Percentiles rank a stretch among this genome's conserved stretches.
Evolutionary conservation across 2,329 filamentous ascomycete genomes (phyloP).

Genomic region (Trichoderma breve): DNA sequence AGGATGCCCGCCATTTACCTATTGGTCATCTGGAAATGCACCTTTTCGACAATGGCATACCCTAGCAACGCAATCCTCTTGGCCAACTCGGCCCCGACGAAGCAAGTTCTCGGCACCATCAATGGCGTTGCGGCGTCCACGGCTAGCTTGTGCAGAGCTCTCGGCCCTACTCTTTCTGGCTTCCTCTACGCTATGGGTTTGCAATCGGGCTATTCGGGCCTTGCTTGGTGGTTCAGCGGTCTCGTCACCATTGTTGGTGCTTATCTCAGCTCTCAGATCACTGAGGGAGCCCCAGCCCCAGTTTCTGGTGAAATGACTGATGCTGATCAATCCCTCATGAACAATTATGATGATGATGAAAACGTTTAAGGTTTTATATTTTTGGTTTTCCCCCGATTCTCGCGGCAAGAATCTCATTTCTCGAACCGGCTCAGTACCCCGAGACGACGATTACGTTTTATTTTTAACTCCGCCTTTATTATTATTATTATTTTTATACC

Average conservation of each 20-base stretch:
- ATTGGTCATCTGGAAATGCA: slow-evolving; percentile 87
- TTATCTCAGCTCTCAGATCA: slow-evolving; percentile 71
- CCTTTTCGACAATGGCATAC: slow-evolving; percentile 86
- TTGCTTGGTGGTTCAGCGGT: slow-evolving; percentile 92
- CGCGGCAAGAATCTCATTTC: not conserved
- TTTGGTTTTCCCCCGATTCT: not conserved
- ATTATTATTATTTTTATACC: not conserved
- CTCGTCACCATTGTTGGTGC: slow-evolving; percentile 73
- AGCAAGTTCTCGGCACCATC: slow-evolving; percentile 81
- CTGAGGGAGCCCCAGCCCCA: slow-evolving; percentile 55
- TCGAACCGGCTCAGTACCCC: not conserved
- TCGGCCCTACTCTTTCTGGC: slow-evolving; percentile 86
- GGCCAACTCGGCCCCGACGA: slow-evolving; percentile 81
- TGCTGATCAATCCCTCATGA: slow-evolving; percentile 28
- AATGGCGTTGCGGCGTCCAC: slow-evolving; percentile 91
- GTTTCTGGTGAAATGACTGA: slow-evolving; percentile 42
- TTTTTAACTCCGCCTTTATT: not conserved
- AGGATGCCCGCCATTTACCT: slow-evolving; percentile 74
- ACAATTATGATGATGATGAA: slow-evolving; percentile 35
- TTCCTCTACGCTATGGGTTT: slow-evolving; percentile 79
- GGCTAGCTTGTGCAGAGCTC: slow-evolving; percentile 81
- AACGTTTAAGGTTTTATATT: slow-evolving; percentile 27
- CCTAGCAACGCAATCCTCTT: slow-evolving; percentile 87
- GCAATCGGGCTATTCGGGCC: slow-evolving; percentile 75
- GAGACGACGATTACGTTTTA: not conserved